Conservation (phyloP, 768 basidiomycete genomes). For the Boletus sensibilis region DNA sequence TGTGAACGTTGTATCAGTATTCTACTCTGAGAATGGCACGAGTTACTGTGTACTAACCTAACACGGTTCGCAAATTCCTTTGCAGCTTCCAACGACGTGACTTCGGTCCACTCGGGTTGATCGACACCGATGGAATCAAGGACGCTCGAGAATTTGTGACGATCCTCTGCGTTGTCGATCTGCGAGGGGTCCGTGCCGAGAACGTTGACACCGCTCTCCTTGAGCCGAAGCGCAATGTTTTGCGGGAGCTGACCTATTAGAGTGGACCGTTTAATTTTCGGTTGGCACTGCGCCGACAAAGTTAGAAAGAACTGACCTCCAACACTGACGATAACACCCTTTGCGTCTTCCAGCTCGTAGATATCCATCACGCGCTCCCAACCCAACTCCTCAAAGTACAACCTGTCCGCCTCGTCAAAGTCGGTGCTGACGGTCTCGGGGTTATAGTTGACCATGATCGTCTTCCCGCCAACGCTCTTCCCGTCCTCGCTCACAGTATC, state of each 20-base stretch:
- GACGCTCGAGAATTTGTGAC: conserved; percentile 98
- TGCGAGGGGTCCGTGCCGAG: conserved; percentile 93
- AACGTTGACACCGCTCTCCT: conserved; percentile 86
- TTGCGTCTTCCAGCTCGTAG: conserved; percentile 90
- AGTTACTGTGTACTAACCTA: conserved; percentile 36
- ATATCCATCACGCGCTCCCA: conserved; percentile 99
- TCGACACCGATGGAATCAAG: conserved; percentile 94
- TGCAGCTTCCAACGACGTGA: conserved; percentile 82
- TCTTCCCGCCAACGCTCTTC: conserved; percentile 52
- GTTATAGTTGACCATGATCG: conserved; percentile 99
- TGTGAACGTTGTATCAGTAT: conserved; percentile 28
- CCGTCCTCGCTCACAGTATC: conserved; percentile 19
- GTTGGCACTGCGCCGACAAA: background rate
- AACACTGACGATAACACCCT: conserved; percentile 94
- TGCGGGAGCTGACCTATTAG: conserved; percentile 90
- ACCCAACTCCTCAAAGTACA: conserved; percentile 98
- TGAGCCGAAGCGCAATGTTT: conserved; percentile 96
- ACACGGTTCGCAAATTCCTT: conserved; percentile 89
- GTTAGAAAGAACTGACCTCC: conserved; percentile 61
- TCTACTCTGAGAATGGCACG: background rate
- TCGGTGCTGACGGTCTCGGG: conserved; percentile 99
- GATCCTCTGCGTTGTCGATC: conserved; percentile 97
- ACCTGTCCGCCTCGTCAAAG: conserved; percentile 97
- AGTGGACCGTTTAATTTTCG: background rate
- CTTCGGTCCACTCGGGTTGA: conserved; percentile 96